Conservation (phyloP, 495 filamentous ascomycete species). For the Podospora pseudocomata region DNA sequence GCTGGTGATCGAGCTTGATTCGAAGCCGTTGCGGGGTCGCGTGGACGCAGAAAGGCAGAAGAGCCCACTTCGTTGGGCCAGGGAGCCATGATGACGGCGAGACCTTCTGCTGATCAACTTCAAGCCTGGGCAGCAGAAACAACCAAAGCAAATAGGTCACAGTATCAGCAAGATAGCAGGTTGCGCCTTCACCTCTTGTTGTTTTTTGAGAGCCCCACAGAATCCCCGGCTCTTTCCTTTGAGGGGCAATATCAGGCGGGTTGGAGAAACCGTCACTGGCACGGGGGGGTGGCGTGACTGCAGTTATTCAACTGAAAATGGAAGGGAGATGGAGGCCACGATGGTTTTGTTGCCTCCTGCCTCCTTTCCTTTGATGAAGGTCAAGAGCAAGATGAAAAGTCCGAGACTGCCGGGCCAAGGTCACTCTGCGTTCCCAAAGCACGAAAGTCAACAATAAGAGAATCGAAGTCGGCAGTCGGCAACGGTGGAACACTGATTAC, state of each 20-base stretch:
- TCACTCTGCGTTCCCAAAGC: slow-evolving; percentile 2
- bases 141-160: background rate
- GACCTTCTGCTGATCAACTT: background rate
- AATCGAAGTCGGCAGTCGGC: background rate
- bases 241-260: background rate
- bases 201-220: background rate
- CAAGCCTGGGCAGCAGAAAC: background rate
- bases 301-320: background rate
- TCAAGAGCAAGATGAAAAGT: background rate
- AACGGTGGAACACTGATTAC: background rate
- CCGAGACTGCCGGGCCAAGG: background rate
- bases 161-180: background rate
- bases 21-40: slow-evolving; percentile 4
- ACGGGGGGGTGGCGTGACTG: background rate
- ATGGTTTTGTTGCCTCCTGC: background rate
- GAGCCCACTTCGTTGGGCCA: slow-evolving; percentile 28
- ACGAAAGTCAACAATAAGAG: background rate
- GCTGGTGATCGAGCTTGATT: slow-evolving; percentile 7
- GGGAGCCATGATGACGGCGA: slow-evolving; percentile 25
- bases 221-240: background rate
- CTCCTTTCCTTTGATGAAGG: background rate
- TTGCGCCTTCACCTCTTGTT: background rate
- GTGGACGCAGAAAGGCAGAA: slow-evolving; percentile 14
- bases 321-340: background rate
- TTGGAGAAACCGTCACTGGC: background rate